Evolutionary conservation across 495 filamentous ascomycete species (phyloP).

Genomic region (Hypoxylon trugodes): DNA sequence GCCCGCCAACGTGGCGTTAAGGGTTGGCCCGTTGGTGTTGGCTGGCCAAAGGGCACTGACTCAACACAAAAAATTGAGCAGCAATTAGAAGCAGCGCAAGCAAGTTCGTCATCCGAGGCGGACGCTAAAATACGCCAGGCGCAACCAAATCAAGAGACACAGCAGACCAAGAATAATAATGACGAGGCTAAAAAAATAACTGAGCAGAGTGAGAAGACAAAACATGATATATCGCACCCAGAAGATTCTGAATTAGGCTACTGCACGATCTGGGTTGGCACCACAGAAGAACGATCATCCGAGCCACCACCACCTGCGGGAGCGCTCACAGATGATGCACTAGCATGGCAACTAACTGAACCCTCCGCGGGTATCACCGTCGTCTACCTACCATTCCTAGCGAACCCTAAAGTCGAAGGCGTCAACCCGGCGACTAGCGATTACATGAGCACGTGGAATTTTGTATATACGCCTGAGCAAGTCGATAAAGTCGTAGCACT

Average conservation of each 20-base stretch:
- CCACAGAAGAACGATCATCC: slow-evolving; percentile 70
- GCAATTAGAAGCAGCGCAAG: slow-evolving; percentile 74
- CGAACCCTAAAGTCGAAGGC: slow-evolving; percentile 77
- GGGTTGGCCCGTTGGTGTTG: slow-evolving; percentile 90
- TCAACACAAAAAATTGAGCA: slow-evolving; percentile 63
- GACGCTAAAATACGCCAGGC: slow-evolving; percentile 70
- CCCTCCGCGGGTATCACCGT: slow-evolving; percentile 87
- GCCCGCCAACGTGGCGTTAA: slow-evolving; percentile 85
- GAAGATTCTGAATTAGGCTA: slow-evolving; percentile 74
- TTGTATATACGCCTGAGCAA: slow-evolving; percentile 88
- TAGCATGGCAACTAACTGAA: slow-evolving; percentile 76
- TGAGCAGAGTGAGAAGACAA: slow-evolving; percentile 31
- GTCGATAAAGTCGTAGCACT: slow-evolving; percentile 82
- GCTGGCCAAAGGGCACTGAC: slow-evolving; percentile 77
- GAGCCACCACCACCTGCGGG: slow-evolving; percentile 68
- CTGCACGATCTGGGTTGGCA: slow-evolving; percentile 96
- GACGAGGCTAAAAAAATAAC: slow-evolving; percentile 26
- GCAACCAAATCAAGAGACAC: slow-evolving; percentile 57
- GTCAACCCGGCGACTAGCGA: slow-evolving; percentile 82
- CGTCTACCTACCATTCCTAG: slow-evolving; percentile 88
- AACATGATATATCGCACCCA: slow-evolving; percentile 45
- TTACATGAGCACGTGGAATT: slow-evolving; percentile 97
- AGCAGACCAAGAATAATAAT: slow-evolving; percentile 26
- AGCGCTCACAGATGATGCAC: slow-evolving; percentile 65
- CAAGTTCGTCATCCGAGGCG: slow-evolving; percentile 64